phyloP scores from a whole-genome alignment of 2,329 filamentous ascomycete genomes.

The Fusarium protoensiforme region DNA sequence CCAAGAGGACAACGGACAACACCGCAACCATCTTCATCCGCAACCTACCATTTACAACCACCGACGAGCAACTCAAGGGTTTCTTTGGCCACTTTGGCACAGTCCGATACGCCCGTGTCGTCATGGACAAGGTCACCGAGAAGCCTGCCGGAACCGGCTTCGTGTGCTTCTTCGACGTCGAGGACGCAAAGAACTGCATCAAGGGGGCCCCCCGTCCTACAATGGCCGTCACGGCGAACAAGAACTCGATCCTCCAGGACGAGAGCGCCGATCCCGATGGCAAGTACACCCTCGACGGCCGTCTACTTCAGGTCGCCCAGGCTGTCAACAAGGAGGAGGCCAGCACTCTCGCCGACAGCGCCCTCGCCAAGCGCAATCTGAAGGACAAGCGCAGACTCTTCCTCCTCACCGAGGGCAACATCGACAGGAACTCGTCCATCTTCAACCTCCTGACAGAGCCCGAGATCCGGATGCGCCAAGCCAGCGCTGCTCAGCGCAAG shows the following conservation, averaged over 20 bases:
- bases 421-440: conserved; percentile 80
- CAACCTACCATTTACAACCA: conserved; percentile 90
- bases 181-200: conserved; percentile 82
- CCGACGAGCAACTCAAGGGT: conserved; percentile 82
- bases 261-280: conserved; percentile 84
- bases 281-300: conserved; percentile 89
- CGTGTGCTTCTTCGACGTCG: conserved; percentile 85
- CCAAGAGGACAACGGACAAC: conserved; percentile 60
- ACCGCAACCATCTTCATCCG: conserved; percentile 88
- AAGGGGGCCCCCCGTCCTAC: conserved; percentile 75
- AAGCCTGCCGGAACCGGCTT: conserved; percentile 93
- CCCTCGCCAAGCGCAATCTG: conserved; percentile 71
- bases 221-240: conserved; percentile 60
- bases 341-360: conserved; percentile 76
- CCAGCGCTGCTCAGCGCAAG: conserved; percentile 87
- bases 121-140: conserved; percentile 86
- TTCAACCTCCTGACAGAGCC: conserved; percentile 80
- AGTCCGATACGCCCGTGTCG: conserved; percentile 91
- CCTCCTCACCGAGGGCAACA: conserved; percentile 86
- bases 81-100: conserved; percentile 91
- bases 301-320: conserved; percentile 83
- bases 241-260: conserved; percentile 88
- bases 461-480: conserved; percentile 88
- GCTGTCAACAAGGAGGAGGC: conserved; percentile 90
- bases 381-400: conserved; percentile 93